These are phyloP conservation scores for Venturiaceae sp. DNA, from an alignment of 2,329 filamentous ascomycete genomes.

Conservation along the genomic window DNA sequence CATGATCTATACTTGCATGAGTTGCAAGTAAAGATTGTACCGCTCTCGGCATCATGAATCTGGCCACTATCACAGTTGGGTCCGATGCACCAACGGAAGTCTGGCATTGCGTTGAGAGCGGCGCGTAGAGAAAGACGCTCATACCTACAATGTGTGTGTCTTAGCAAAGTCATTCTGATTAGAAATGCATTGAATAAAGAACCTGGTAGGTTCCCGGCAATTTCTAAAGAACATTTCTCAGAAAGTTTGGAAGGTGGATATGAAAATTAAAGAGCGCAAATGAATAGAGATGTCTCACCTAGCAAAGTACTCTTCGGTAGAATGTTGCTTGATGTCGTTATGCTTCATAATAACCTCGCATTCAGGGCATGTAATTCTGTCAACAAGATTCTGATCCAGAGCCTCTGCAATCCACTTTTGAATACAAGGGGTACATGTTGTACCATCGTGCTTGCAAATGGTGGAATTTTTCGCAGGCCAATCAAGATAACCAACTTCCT, in stretches of 20 bases:
- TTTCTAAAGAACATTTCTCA: too few species aligned
- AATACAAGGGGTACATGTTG: background rate
- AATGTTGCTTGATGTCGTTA: background rate
- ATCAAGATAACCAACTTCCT: background rate
- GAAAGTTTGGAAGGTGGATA: background rate
- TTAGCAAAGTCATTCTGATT: too few species aligned
- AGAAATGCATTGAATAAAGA: too few species aligned
- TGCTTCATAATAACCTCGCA: background rate
- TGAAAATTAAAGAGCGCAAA: background rate
- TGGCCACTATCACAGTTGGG: background rate
- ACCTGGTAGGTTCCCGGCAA: too few species aligned
- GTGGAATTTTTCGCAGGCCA: background rate
- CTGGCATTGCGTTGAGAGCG: background rate
- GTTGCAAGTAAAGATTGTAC: background rate
- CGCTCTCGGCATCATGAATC: background rate
- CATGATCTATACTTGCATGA: background rate
- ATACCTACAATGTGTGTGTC: too few species aligned
- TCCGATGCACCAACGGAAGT: background rate
- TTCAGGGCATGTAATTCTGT: background rate
- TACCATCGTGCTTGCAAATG: background rate
- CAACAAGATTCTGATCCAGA: background rate
- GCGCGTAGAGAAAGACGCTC: background rate
- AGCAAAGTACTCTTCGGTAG: background rate
- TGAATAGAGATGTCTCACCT: background rate
- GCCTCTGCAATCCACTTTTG: background rate